These are phyloP conservation scores for Albatrellus ellisii DNA, from an alignment of 768 basidiomycete genomes.

Conservation along the genomic window DNA sequence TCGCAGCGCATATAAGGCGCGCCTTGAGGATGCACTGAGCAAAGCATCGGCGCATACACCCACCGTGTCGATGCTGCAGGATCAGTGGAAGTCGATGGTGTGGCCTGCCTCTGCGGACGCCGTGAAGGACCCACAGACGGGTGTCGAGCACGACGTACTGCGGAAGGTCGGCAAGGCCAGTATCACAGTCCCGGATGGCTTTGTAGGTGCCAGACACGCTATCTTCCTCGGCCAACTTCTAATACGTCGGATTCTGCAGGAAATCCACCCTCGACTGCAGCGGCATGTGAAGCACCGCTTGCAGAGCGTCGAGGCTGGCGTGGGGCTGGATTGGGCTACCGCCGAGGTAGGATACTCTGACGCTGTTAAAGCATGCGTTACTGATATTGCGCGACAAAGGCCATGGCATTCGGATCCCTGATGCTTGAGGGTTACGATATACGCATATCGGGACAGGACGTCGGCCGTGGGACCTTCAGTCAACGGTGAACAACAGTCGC, in stretches of 20 bases:
- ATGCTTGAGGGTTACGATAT: slow-evolving; percentile 75
- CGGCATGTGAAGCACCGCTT: slow-evolving; percentile 70
- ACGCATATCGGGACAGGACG: slow-evolving; percentile 88
- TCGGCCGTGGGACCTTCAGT: slow-evolving; percentile 83
- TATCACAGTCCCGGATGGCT: slow-evolving; percentile 41
- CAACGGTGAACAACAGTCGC: slow-evolving; percentile 32
- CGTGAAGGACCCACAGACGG: slow-evolving; percentile 47
- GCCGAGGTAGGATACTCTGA: slow-evolving; percentile 47
- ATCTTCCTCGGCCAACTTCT: background rate
- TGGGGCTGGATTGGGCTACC: slow-evolving; percentile 80
- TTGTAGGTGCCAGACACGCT: slow-evolving; percentile 36
- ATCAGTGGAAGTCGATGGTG: slow-evolving; percentile 47
- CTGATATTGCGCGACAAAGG: slow-evolving; percentile 35
- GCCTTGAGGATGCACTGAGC: slow-evolving; percentile 50
- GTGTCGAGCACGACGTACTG: slow-evolving; percentile 40
- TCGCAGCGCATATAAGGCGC: slow-evolving; percentile 43
- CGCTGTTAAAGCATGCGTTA: background rate
- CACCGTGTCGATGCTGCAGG: slow-evolving; percentile 40
- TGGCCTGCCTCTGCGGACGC: slow-evolving; percentile 52
- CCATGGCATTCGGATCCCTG: slow-evolving; percentile 79
- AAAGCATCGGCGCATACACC: slow-evolving; percentile 35
- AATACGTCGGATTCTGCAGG: slow-evolving; percentile 28
- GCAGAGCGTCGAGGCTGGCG: slow-evolving; percentile 50
- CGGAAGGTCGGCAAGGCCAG: slow-evolving; percentile 53
- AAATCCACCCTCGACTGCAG: slow-evolving; percentile 66